phyloP scores from a whole-genome alignment of 106 monocot genomes.

The Agapanthus africanus region DNA sequence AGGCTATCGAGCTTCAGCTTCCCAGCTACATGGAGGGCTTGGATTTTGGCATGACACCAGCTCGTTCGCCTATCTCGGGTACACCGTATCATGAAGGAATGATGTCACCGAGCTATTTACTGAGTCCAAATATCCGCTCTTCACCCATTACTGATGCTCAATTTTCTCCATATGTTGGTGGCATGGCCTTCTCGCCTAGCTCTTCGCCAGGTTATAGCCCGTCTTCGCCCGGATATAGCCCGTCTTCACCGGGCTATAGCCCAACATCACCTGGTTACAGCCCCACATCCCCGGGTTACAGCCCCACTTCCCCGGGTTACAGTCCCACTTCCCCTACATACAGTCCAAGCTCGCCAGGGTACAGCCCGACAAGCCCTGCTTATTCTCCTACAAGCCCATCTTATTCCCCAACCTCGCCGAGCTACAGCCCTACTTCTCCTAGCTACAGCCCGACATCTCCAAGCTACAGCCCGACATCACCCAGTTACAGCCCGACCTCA shows the following conservation, averaged over 20 bases:
- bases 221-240: constrained; percentile 88
- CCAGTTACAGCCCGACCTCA: constrained; percentile 76
- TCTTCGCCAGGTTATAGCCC: constrained; percentile 93
- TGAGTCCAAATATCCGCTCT: constrained; percentile 78
- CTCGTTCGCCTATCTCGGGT: constrained; percentile 74
- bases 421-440: constrained; percentile 74
- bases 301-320: constrained; percentile 88
- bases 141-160: constrained; percentile 96
- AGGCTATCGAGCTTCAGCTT: constrained; percentile 93
- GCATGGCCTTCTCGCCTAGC: constrained; percentile 89
- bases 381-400: constrained; percentile 96
- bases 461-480: constrained; percentile 77
- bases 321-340: constrained; percentile 90
- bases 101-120: constrained; percentile 92
- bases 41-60: constrained; percentile 94
- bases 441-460: constrained; percentile 87
- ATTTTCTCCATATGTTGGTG: constrained; percentile 95
- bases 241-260: constrained; percentile 88
- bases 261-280: constrained; percentile 92
- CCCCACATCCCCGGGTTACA: constrained; percentile 86
- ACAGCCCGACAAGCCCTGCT: constrained; percentile 92
- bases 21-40: constrained; percentile 94
- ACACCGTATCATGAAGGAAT: constrained; percentile 94
- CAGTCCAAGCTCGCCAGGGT: constrained; percentile 88
- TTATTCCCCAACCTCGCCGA: constrained; percentile 78